Conservation (phyloP, 257 asterid species). For the Cordia subcordata region DNA sequence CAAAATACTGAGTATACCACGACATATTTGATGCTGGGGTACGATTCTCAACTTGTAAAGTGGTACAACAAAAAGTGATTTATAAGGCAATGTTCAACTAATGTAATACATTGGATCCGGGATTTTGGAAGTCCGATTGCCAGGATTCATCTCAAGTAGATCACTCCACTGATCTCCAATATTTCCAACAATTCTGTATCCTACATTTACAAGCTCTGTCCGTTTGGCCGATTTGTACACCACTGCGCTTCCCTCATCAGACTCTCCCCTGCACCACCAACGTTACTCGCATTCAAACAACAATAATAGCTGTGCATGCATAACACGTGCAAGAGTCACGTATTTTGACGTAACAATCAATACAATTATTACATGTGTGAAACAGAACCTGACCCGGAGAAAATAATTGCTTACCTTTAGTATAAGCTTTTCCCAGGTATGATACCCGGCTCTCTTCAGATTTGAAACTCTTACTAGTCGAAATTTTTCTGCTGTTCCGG, state of each 20-base stretch:
- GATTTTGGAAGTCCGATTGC: constrained; percentile 29
- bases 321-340: no score
- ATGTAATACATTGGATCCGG: constrained; percentile 34
- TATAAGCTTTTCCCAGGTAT: constrained; percentile 36
- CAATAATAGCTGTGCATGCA: no score
- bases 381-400: no score
- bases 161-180: constrained; percentile 42
- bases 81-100: neutral
- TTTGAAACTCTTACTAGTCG: constrained; percentile 18
- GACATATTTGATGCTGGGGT: no score
- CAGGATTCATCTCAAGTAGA: constrained; percentile 19
- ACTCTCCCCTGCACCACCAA: constrained; percentile 21
- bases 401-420: constrained; percentile 29
- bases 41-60: no score
- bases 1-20: no score
- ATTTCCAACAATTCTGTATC: constrained; percentile 35
- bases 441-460: constrained; percentile 39
- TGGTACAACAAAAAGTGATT: no score
- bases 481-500: constrained; percentile 30
- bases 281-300: no score
- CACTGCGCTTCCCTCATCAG: constrained; percentile 16
- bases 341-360: no score
- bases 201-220: constrained; percentile 20
- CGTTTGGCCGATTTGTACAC: constrained; percentile 32
- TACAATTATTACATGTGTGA: no score